Percentiles rank a stretch among this genome's conserved stretches.
Evolutionary conservation across 495 filamentous ascomycete species (phyloP).

Genomic region (Lasiosphaeriaceae sp.): DNA sequence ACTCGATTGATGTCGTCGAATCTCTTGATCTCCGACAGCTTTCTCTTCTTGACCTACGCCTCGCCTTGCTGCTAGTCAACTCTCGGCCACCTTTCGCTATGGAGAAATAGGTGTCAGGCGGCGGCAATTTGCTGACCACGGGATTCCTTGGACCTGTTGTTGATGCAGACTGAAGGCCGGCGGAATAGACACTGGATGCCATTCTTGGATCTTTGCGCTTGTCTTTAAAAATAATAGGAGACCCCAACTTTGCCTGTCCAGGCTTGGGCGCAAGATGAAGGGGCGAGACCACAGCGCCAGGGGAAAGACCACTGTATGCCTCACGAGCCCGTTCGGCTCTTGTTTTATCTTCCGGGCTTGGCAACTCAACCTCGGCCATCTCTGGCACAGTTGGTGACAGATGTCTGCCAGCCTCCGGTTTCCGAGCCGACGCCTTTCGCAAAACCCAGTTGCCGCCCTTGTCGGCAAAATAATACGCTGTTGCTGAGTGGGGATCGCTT

Average conservation of each 20-base stretch:
- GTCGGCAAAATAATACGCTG: constrained; percentile 39
- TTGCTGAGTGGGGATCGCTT: constrained; percentile 34
- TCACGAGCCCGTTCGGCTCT: constrained; percentile 36
- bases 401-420: constrained; percentile 8
- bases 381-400: constrained; percentile 8
- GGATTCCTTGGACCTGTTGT: background rate
- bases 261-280: constrained; percentile 20
- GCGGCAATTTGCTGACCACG: background rate
- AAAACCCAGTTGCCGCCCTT: constrained; percentile 45
- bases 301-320: constrained; percentile 19
- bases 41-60: constrained; percentile 10
- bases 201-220: constrained; percentile 6
- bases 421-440: constrained; percentile 19
- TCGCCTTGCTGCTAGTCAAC: constrained; percentile 8
- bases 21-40: constrained; percentile 18
- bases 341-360: constrained; percentile 38
- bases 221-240: constrained; percentile 26
- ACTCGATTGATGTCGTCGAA: constrained; percentile 30
- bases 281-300: constrained; percentile 22
- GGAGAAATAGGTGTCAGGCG: constrained; percentile 10
- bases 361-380: constrained; percentile 25
- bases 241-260: constrained; percentile 16
- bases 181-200: constrained; percentile 15
- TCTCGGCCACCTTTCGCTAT: constrained; percentile 17
- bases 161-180: background rate